phyloP scores from a whole-genome alignment of 2,329 filamentous ascomycete genomes.

The Keithomyces neogunnii region DNA sequence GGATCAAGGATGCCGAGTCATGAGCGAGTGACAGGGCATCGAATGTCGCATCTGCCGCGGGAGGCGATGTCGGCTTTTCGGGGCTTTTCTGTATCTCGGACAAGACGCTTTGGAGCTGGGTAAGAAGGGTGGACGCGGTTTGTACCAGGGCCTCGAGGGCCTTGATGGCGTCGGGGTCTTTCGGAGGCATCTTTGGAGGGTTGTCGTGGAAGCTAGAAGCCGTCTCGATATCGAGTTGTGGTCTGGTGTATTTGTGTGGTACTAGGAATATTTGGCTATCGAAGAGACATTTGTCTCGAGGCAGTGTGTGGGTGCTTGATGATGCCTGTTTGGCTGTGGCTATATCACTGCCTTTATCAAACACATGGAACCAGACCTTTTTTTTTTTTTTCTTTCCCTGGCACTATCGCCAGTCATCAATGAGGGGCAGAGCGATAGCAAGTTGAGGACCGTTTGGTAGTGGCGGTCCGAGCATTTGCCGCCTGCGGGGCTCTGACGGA shows the following conservation, averaged over 20 bases:
- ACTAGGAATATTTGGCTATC: too few relatives aligned
- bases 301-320: too few relatives aligned
- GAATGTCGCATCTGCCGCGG: conserved; percentile 21
- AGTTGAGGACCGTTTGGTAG: too few relatives aligned
- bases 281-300: too few relatives aligned
- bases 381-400: too few relatives aligned
- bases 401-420: neutral
- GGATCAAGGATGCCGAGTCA: conserved; percentile 64
- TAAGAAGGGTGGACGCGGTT: conserved; percentile 28
- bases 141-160: conserved; percentile 30
- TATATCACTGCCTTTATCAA: too few relatives aligned
- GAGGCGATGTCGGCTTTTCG: conserved; percentile 3
- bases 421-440: neutral
- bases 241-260: too few relatives aligned
- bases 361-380: too few relatives aligned
- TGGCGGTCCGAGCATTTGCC: neutral
- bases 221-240: neutral
- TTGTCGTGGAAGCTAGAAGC: neutral
- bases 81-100: conserved; percentile 27
- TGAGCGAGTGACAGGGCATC: conserved; percentile 60
- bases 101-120: conserved; percentile 34
- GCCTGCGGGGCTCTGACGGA: neutral
- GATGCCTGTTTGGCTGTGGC: too few relatives aligned
- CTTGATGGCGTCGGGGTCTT: conserved; percentile 21
- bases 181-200: conserved; percentile 15